These are phyloP conservation scores for Colletotrichum coccodes DNA, from an alignment of 2,329 filamentous ascomycete species.

Conservation along the genomic window DNA sequence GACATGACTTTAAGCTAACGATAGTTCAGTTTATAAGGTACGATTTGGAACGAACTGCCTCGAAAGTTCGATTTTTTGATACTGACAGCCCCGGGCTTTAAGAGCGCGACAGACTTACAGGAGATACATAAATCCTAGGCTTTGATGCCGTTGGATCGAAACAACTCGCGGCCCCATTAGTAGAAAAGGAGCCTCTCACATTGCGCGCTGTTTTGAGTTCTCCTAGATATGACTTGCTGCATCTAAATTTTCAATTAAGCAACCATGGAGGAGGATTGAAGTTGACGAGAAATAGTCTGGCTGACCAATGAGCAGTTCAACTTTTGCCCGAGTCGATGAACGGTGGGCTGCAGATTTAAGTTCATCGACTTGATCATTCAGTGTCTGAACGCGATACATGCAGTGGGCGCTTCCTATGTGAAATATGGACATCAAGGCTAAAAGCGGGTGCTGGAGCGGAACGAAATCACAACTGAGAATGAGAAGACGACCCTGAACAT, in stretches of 20 bases:
- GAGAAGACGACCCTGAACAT: no score
- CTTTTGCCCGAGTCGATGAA: background rate
- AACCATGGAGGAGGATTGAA: background rate
- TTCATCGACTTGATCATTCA: background rate
- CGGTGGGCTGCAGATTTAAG: no score
- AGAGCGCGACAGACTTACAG: background rate
- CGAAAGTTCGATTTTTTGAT: background rate
- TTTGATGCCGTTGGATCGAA: background rate
- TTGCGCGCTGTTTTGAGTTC: no score
- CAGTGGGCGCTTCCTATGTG: no score
- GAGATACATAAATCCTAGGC: background rate
- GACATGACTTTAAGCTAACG: conserved; percentile 36
- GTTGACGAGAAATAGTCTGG: background rate
- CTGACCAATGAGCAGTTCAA: background rate
- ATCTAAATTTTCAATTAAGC: background rate
- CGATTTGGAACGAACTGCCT: background rate
- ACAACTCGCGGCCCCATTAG: background rate
- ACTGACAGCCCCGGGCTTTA: background rate
- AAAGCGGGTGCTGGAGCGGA: no score
- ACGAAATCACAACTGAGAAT: no score
- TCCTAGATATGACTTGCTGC: background rate
- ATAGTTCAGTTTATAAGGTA: no score
- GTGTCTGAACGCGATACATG: no score
- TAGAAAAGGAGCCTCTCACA: no score
- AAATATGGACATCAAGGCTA: no score